These are phyloP conservation scores for Pleodorina starrii DNA, from an alignment of 139 green algal species.

Conservation along the genomic window DNA sequence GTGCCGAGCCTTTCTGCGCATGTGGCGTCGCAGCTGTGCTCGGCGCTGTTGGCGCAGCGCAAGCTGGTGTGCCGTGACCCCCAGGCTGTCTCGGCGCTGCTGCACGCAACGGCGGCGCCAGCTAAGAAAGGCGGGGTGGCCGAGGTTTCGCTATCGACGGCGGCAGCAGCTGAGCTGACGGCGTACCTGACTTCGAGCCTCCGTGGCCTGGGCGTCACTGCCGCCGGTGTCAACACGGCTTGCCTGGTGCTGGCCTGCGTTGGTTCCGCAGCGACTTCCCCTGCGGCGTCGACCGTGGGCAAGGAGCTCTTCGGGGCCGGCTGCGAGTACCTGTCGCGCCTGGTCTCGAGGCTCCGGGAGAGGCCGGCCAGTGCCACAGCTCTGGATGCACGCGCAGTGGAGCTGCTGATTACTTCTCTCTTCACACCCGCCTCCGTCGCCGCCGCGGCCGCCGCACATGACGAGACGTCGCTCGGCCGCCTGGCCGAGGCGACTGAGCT, in stretches of 20 bases:
- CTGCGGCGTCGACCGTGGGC: background rate
- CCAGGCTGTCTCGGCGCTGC: background rate
- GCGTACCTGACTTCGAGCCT: background rate
- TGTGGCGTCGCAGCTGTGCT: background rate
- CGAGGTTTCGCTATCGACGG: background rate
- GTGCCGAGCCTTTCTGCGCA: background rate
- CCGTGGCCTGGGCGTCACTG: background rate
- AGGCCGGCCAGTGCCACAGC: background rate
- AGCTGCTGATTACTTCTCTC: background rate
- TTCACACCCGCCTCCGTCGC: conserved; percentile 14
- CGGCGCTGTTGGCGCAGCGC: background rate
- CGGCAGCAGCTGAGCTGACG: background rate
- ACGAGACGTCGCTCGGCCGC: background rate
- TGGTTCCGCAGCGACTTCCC: background rate
- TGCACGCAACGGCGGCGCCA: background rate
- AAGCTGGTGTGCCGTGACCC: background rate
- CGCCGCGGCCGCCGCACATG: background rate
- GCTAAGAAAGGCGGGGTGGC: background rate
- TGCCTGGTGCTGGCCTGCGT: background rate
- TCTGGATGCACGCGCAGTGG: background rate
- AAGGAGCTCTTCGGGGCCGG: conserved; percentile 6
- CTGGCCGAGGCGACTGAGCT: conserved; percentile 6
- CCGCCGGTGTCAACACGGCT: conserved; percentile 1
- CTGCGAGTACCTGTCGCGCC: background rate
- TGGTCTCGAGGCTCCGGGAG: background rate